Evolutionary conservation across 345 rosid genomes (phyloP).

Genomic region (Melaleuca quinquenervia): DNA sequence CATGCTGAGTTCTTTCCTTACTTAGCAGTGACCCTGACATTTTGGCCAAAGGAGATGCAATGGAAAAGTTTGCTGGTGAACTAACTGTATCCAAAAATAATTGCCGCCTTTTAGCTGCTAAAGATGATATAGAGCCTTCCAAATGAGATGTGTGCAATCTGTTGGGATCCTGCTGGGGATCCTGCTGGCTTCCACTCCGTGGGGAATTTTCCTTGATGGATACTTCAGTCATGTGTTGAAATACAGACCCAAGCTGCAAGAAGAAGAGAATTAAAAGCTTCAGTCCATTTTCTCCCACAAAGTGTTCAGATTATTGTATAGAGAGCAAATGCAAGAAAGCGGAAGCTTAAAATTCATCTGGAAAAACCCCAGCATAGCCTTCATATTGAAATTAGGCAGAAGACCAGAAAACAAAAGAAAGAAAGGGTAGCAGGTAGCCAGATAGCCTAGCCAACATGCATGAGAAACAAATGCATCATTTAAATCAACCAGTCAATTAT

Average conservation of each 20-base stretch:
- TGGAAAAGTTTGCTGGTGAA: background rate
- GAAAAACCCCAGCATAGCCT: background rate
- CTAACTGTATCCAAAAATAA: background rate
- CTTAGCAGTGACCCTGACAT: background rate
- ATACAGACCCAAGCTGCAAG: background rate
- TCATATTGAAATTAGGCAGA: background rate
- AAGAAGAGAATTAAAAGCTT: background rate
- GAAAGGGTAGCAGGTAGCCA: background rate
- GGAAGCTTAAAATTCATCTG: background rate
- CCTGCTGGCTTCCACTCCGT: background rate
- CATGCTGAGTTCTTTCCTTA: background rate
- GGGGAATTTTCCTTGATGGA: background rate
- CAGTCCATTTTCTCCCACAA: background rate
- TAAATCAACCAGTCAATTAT: background rate
- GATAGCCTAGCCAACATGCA: background rate
- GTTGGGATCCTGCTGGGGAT: background rate
- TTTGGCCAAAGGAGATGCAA: background rate
- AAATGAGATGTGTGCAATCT: background rate
- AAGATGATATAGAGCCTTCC: conserved; percentile 1
- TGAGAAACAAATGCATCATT: background rate
- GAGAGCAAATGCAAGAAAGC: background rate
- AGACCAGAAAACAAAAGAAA: background rate
- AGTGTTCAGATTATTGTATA: background rate
- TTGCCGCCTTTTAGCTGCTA: conserved; percentile 1
- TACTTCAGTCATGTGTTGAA: background rate